Conservation (phyloP, 2,329 filamentous ascomycete genomes). For the Metarhizium guizhouense region DNA sequence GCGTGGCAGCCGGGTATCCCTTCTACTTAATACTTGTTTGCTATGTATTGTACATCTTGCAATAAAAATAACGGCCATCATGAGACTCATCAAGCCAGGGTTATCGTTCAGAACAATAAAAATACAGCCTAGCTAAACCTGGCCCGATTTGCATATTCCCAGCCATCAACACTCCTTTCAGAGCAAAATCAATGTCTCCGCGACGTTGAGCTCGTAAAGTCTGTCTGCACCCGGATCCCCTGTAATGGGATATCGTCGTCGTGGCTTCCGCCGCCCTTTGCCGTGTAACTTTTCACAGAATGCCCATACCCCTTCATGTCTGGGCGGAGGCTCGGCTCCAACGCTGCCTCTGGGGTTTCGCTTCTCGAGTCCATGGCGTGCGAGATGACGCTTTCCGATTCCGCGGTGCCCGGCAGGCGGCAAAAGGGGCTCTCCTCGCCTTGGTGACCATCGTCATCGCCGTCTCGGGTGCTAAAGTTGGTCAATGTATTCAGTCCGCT, state of each 20-base stretch:
- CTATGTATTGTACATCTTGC: too few relatives aligned
- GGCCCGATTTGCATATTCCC: too few relatives aligned
- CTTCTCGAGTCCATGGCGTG: background rate
- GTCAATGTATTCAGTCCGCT: constrained; percentile 10
- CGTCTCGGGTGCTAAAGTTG: constrained; percentile 7
- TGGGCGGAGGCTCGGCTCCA: constrained; percentile 20
- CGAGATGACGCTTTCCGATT: constrained; percentile 13
- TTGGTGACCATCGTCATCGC: constrained; percentile 7
- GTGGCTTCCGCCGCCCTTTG: constrained; percentile 16
- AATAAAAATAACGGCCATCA: too few relatives aligned
- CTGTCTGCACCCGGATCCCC: constrained; percentile 28
- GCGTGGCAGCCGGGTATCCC: too few relatives aligned
- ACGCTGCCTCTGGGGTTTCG: background rate
- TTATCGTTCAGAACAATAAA: too few relatives aligned
- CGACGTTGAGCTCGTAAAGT: constrained; percentile 22
- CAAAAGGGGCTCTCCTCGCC: constrained; percentile 17
- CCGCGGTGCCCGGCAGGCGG: constrained; percentile 22
- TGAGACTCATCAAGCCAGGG: too few relatives aligned
- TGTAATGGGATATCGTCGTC: constrained; percentile 30
- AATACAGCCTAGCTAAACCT: too few relatives aligned
- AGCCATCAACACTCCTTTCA: background rate
- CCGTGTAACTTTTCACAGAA: constrained; percentile 21
- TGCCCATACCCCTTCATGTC: constrained; percentile 22
- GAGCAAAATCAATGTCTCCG: background rate
- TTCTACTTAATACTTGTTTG: too few relatives aligned